Evolutionary conservation across 2,329 filamentous ascomycete species (phyloP).

Genomic region (Pseudocercospora crystallina): DNA sequence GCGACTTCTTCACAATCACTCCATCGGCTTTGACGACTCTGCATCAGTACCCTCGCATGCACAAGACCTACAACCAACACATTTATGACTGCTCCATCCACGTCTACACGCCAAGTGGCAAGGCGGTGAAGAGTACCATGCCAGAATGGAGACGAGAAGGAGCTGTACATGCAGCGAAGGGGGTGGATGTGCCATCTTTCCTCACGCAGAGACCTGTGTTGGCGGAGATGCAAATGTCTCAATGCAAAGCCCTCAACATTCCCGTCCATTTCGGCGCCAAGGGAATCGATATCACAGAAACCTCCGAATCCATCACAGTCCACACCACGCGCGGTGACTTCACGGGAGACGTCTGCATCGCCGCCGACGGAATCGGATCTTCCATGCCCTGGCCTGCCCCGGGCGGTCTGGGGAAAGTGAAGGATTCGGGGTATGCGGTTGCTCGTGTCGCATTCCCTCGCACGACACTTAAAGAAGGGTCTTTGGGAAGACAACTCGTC

Average conservation of each 20-base stretch:
- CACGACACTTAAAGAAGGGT: not conserved
- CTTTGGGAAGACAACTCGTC: not conserved
- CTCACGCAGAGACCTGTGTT: not conserved
- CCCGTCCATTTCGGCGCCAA: slow-evolving; percentile 2
- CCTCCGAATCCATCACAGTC: not conserved
- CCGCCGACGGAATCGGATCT: slow-evolving; percentile 42
- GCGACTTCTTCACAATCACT: slow-evolving; percentile 11
- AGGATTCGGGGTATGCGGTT: slow-evolving; percentile 38
- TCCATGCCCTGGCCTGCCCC: slow-evolving; percentile 42
- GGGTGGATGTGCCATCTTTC: slow-evolving; percentile 1
- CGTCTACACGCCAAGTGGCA: not conserved
- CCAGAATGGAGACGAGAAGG: slow-evolving; percentile 2
- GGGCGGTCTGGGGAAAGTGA: not conserved
- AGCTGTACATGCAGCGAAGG: not conserved
- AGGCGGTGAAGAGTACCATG: not conserved
- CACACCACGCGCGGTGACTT: slow-evolving; percentile 38
- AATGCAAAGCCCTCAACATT: slow-evolving; percentile 3
- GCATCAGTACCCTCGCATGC: not conserved
- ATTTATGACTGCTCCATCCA: slow-evolving; percentile 8
- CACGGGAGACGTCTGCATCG: slow-evolving; percentile 39
- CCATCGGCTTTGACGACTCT: slow-evolving; percentile 5
- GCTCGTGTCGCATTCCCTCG: slow-evolving; percentile 3
- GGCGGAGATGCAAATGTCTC: slow-evolving; percentile 1
- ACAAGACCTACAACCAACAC: not conserved
- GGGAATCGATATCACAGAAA: slow-evolving; percentile 1